Evolutionary conservation across 2,329 filamentous ascomycete species (phyloP).

Genomic region (Cordyceps javanica): DNA sequence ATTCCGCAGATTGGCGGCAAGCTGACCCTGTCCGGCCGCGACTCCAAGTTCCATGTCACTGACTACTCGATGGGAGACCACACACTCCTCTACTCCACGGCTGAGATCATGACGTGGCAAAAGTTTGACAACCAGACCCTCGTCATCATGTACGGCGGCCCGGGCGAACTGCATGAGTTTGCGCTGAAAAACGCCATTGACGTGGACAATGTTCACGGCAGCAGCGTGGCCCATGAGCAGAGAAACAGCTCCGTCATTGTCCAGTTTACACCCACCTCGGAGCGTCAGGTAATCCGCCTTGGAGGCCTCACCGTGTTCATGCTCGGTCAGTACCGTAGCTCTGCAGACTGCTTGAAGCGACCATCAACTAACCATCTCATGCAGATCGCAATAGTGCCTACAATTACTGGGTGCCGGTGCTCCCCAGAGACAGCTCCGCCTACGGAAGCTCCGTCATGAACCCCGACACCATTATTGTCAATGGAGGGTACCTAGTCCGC

Average conservation of each 20-base stretch:
- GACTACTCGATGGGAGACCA: slow-evolving; percentile 59
- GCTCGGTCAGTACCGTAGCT: slow-evolving; percentile 20
- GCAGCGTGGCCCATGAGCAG: slow-evolving; percentile 21
- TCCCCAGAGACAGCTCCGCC: slow-evolving; percentile 27
- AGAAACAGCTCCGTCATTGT: slow-evolving; percentile 19
- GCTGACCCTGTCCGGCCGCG: slow-evolving; percentile 54
- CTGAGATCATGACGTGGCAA: slow-evolving; percentile 66
- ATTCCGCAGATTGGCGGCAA: slow-evolving; percentile 53
- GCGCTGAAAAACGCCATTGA: slow-evolving; percentile 33
- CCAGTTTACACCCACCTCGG: slow-evolving; percentile 25
- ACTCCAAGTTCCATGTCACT: slow-evolving; percentile 62
- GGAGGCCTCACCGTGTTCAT: slow-evolving; percentile 38
- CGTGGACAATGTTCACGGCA: slow-evolving; percentile 20
- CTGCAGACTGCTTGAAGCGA: too few species aligned
- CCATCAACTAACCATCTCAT: not conserved
- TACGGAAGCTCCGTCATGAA: slow-evolving; percentile 32
- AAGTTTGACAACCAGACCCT: slow-evolving; percentile 52
- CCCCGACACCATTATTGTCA: slow-evolving; percentile 47
- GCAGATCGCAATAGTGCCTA: slow-evolving; percentile 60
- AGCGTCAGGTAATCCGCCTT: slow-evolving; percentile 26
- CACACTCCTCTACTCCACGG: slow-evolving; percentile 60
- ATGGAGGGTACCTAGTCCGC: slow-evolving; percentile 59
- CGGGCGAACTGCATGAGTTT: slow-evolving; percentile 57
- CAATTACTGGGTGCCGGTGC: slow-evolving; percentile 60
- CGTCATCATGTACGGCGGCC: slow-evolving; percentile 58